These are phyloP conservation scores for Coccomyxa sp. DNA, from an alignment of 139 green algal species.

Conservation along the genomic window DNA sequence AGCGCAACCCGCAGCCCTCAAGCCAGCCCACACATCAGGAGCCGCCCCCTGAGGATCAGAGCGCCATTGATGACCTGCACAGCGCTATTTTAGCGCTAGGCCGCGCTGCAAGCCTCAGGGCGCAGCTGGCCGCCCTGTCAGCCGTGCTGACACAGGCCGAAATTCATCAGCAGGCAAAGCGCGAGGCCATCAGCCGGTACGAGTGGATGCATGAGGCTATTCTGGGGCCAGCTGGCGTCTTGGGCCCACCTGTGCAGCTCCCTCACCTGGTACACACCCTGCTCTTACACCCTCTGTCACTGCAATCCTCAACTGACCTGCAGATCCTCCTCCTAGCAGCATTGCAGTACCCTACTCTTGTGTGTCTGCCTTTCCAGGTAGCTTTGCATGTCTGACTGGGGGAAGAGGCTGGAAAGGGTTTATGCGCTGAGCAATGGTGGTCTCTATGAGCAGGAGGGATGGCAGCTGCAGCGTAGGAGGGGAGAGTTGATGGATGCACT, in stretches of 20 bases:
- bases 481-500: constrained; percentile 3
- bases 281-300: neutral
- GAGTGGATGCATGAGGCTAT: neutral
- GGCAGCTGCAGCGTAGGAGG: neutral
- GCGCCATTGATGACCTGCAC: too few species aligned
- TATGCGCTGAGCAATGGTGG: neutral
- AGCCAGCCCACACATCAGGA: too few species aligned
- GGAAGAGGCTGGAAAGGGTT: neutral
- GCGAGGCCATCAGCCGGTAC: neutral
- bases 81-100: too few species aligned
- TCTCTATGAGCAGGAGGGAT: neutral
- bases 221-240: neutral
- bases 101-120: too few species aligned
- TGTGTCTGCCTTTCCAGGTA: neutral
- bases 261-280: neutral
- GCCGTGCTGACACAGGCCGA: too few species aligned
- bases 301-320: neutral
- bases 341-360: too few species aligned
- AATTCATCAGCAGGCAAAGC: too few species aligned
- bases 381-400: neutral
- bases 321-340: neutral
- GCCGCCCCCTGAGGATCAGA: too few species aligned
- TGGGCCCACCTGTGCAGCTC: neutral
- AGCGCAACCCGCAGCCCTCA: too few species aligned
- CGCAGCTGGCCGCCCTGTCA: too few species aligned